phyloP scores from a whole-genome alignment of 139 green algal genomes.

The Volvox reticuliferus region DNA sequence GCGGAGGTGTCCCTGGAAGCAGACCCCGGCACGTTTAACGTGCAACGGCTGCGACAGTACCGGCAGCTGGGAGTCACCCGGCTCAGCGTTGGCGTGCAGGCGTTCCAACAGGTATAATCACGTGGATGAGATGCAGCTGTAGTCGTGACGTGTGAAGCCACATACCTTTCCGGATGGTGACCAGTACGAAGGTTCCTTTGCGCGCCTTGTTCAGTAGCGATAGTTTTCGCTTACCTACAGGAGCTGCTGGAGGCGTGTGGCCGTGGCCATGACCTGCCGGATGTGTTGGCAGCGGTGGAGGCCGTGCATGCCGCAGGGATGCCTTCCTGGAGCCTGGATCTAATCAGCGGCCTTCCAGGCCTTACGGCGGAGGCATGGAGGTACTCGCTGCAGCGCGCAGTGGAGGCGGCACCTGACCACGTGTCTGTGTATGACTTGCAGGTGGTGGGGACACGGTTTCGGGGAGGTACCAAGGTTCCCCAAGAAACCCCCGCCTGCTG shows the following conservation, averaged over 20 bases:
- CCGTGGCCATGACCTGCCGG: constrained; percentile 74
- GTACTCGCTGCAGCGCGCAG: constrained; percentile 71
- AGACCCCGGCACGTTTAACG: constrained; percentile 96
- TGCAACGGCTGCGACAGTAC: constrained; percentile 78
- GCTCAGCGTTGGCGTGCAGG: constrained; percentile 94
- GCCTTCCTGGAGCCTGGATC: constrained; percentile 92
- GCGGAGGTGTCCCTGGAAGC: constrained; percentile 94
- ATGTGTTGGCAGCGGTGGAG: constrained; percentile 80
- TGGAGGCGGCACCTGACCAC: constrained; percentile 81
- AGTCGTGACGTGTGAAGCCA: too few species aligned
- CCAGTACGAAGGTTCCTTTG: too few species aligned
- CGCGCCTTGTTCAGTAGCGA: too few species aligned
- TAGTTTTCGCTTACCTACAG: constrained; percentile 46
- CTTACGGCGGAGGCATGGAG: constrained; percentile 78
- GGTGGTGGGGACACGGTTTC: constrained; percentile 42
- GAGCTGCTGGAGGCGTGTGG: constrained; percentile 80
- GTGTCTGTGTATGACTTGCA: constrained; percentile 98
- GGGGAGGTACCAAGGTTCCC: neutral
- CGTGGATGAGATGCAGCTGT: too few species aligned
- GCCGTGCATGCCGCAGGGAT: constrained; percentile 70
- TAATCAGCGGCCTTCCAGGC: constrained; percentile 87
- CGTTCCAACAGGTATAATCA: constrained; percentile 70
- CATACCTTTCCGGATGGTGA: too few species aligned
- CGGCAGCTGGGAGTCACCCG: constrained; percentile 85
- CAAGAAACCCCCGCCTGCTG: too few species aligned